Base-by-base conservation (phyloP, 2,329 filamentous ascomycete species). In the Fonsecaea multimorphosa region DNA sequence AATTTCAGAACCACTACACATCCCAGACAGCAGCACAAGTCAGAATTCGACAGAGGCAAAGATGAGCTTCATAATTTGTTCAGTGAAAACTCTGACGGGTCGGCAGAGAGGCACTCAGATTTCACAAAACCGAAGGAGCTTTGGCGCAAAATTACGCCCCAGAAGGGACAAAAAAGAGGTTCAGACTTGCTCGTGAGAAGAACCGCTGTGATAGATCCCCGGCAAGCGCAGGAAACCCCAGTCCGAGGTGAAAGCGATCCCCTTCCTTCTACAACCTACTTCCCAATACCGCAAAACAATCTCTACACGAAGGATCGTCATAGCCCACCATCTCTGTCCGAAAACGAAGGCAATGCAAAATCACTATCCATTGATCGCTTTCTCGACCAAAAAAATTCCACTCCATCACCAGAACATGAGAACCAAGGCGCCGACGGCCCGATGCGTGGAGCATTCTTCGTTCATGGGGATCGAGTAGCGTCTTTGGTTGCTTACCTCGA, bases 401-500 rank as follows among this genome's bases (percentile, higher is more conserved):
- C 7, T 1, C 38, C 38, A 11, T 11, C 1, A 22, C 11, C 44
- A 3, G 22, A 49, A 8, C 44, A 49, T 9, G 19, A 49, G 22
- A 24, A 49, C 12, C 8, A 22, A 2, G 19, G 9, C 19, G 2
- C 11, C 29, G n/a, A 31, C 11, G 12, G 16, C 1, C 19, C 44
- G 14, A 36, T 19, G 11, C 58, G 31, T 29, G 40, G 27, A 19
- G 31, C 40, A n/a, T 36, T 38, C 19, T 31, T 29, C 22, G 19
- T 19, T 51, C 58, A 29, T 3, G 24, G 32, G 5, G n/a, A 24
- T 31, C 32, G 16, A 22, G 58, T n/a, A 27, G 19, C 46, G 3
- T 51, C 52, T 24, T 29, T 60, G 14, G 14, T 53, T 60, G n/a
- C 44, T 3, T 60, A 52, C 22, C 44, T 60, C 44, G 55, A 57